phyloP scores from a whole-genome alignment of 768 basidiomycete species.

The Plicaturopsis crispa region DNA sequence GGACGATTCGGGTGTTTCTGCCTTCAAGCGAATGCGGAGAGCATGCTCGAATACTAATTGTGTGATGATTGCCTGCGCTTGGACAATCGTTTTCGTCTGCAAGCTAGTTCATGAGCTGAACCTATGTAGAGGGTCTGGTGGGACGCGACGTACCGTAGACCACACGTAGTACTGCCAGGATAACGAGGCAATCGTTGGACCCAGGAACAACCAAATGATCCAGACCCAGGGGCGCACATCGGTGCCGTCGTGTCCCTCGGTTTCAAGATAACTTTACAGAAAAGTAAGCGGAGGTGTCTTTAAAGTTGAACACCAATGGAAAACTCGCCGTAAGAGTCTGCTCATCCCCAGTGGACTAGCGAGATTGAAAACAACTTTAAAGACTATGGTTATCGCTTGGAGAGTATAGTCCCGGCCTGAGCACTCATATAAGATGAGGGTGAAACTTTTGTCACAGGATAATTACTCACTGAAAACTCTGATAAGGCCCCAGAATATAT shows the following conservation, averaged over 20 bases:
- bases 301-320: background rate
- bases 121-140: background rate
- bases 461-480: background rate
- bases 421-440: too few species aligned
- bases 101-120: conserved; percentile 19
- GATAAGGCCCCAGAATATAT: conserved; percentile 21
- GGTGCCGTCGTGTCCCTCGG: conserved; percentile 28
- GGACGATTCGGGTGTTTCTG: conserved; percentile 17
- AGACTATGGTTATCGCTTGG: conserved; percentile 5
- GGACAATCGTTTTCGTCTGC: conserved; percentile 28
- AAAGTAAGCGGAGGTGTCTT: conserved; percentile 10
- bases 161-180: conserved; percentile 35
- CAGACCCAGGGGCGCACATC: conserved; percentile 44
- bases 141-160: conserved; percentile 11
- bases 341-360: conserved; percentile 12
- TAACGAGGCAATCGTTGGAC: conserved; percentile 25
- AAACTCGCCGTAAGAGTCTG: conserved; percentile 4
- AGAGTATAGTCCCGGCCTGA: conserved; percentile 1
- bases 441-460: background rate
- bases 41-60: conserved; percentile 49
- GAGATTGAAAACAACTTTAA: conserved; percentile 5
- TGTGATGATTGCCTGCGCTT: conserved; percentile 37
- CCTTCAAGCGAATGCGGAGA: conserved; percentile 54
- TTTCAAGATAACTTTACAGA: conserved; percentile 49
- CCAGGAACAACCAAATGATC: conserved; percentile 31